Base-by-base conservation (phyloP, 371 early-diverging fungal species). In the Mortierella sp. region DNA sequence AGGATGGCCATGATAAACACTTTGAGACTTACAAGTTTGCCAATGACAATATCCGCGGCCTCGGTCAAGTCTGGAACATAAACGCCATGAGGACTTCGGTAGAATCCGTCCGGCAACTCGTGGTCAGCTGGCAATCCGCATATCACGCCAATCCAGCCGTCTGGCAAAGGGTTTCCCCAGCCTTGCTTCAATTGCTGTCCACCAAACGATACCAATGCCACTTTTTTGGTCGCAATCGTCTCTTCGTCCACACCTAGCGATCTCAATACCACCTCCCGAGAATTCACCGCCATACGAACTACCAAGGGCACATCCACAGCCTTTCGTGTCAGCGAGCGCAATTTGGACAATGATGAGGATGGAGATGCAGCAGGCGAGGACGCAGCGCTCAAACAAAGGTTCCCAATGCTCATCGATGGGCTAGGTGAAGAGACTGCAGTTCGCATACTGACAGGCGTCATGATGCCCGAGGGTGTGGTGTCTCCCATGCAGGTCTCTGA, bases 11-110 rank as follows among this genome's bases (percentile, higher is more conserved):
- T n/a, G n/a, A n/a, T n/a, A n/a, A n/a, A n/a, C n/a, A n/a, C n/a
- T n/a, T n/a, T n/a, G n/a, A 27, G 39, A 38, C 81, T 52, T 80
- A 81, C 82, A 39, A 90, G 68, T 70, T 94, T 94, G 18, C 93
- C 93, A 45, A 92, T 82, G 7, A 93, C 87, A 31, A 89, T 90
- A 67, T 92, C 92, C 3, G 86, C 88, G 7, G 91, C 92, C 42
- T 87, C 84, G 27, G 92, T 86, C 28, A 93, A 70, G 66, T 94
- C 93, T 6, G 94, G 94, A 6, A 93, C 89, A 64, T 88, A 90
- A 7, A 89, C 90, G 57, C 87, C 88, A 43, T 83, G 82, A 0
- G 89, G 82, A 26, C 88, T 87, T 2, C 85, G 62, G 64, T 89
- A 91, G 52, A 87, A 88, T 12, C 82, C 74, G 0, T 68, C 73